phyloP scores from a whole-genome alignment of 108 stramenopile species.

The Fistulifera pelliculosa region DNA sequence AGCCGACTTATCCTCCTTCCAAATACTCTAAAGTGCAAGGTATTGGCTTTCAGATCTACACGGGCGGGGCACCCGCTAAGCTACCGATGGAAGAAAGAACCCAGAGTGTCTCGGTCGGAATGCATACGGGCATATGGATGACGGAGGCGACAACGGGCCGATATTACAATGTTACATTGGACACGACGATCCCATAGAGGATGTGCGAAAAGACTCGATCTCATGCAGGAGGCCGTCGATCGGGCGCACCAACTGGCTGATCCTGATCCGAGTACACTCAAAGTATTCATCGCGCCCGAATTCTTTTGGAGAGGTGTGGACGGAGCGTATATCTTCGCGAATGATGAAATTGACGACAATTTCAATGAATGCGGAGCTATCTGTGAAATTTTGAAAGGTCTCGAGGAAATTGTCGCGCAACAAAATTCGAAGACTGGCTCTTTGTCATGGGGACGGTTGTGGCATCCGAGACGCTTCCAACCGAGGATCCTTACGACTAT shows the following conservation, averaged over 20 bases:
- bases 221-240: constrained; percentile 58
- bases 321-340: constrained; percentile 45
- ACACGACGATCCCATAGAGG: constrained; percentile 31
- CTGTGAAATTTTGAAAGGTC: constrained; percentile 6
- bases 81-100: constrained; percentile 13
- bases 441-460: constrained; percentile 68
- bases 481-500: constrained; percentile 30
- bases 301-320: constrained; percentile 52
- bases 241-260: constrained; percentile 42
- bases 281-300: constrained; percentile 71
- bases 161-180: constrained; percentile 56
- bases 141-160: not conserved
- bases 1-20: no score
- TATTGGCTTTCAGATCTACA: constrained; percentile 56
- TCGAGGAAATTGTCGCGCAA: constrained; percentile 45
- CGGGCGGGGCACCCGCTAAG: constrained; percentile 50
- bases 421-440: constrained; percentile 57
- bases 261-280: constrained; percentile 25
- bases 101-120: constrained; percentile 36
- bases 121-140: constrained; percentile 35
- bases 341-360: constrained; percentile 15
- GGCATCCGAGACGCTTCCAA: constrained; percentile 32
- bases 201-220: constrained; percentile 35
- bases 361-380: not conserved
- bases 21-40: constrained; percentile 42